These are phyloP conservation scores for Cadophora gregata DNA, from an alignment of 2,329 filamentous ascomycete genomes.

Conservation along the genomic window DNA sequence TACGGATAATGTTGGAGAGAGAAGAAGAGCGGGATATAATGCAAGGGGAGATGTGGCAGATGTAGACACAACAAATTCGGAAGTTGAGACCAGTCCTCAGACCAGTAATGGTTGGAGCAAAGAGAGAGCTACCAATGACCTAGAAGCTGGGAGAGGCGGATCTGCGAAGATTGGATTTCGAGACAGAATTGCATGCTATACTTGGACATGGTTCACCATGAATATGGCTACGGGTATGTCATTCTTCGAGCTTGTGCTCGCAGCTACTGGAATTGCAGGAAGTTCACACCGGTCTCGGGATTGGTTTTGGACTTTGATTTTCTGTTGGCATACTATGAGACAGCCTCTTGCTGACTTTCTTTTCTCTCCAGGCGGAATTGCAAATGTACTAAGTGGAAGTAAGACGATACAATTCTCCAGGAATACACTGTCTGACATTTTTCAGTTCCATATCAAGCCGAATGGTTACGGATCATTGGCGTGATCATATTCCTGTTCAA, in stretches of 20 bases:
- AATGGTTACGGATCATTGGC: constrained; percentile 64
- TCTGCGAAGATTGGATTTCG: constrained; percentile 50
- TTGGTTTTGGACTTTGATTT: no score
- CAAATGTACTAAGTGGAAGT: constrained; percentile 62
- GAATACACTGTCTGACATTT: constrained; percentile 26
- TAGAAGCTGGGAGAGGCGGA: constrained; percentile 34
- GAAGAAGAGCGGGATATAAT: constrained; percentile 21
- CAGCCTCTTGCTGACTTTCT: neutral
- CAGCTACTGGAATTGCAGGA: neutral
- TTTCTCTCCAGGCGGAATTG: constrained; percentile 51
- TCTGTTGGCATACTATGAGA: neutral
- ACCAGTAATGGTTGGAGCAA: constrained; percentile 6
- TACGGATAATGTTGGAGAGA: constrained; percentile 18
- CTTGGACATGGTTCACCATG: constrained; percentile 70
- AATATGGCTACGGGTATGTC: constrained; percentile 51
- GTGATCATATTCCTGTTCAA: constrained; percentile 68
- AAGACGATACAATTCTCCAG: constrained; percentile 37
- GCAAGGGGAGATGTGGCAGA: constrained; percentile 3
- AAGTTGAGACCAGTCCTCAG: constrained; percentile 3
- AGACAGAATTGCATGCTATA: constrained; percentile 17
- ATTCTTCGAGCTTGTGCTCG: neutral
- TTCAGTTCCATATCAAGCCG: constrained; percentile 58
- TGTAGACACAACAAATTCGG: neutral
- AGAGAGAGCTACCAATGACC: constrained; percentile 15
- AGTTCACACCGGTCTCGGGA: no score